phyloP scores from a whole-genome alignment of 2,329 filamentous ascomycete species.

The Colletotrichum magnum region DNA sequence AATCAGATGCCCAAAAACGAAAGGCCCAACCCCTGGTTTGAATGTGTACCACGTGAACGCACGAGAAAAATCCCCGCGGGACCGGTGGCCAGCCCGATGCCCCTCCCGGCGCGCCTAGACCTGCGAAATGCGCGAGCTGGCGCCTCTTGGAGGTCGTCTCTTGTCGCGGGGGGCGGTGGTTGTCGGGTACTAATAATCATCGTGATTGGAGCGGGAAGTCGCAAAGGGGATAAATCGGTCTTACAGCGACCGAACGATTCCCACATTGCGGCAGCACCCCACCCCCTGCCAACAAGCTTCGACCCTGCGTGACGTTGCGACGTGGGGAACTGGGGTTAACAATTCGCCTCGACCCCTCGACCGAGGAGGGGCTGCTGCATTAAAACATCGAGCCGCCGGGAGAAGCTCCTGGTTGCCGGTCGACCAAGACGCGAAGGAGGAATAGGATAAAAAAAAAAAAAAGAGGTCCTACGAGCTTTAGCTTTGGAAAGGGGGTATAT shows the following conservation, averaged over 20 bases:
- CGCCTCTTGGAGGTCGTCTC: slow-evolving; percentile 18
- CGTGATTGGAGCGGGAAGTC: slow-evolving; percentile 40
- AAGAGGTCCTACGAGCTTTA: slow-evolving; percentile 5
- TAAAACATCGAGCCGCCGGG: slow-evolving; percentile 22
- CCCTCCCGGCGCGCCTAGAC: slow-evolving; percentile 35
- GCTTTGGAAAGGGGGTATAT: slow-evolving; percentile 25
- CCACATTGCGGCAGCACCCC: slow-evolving; percentile 35
- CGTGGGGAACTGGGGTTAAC: slow-evolving; percentile 40
- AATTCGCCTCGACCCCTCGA: slow-evolving; percentile 31
- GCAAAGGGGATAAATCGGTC: slow-evolving; percentile 40
- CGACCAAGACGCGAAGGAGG: not conserved
- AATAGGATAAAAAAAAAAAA: not conserved
- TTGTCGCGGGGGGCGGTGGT: slow-evolving; percentile 21
- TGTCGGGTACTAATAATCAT: slow-evolving; percentile 36
- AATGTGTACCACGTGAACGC: slow-evolving; percentile 31
- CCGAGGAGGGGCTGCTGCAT: slow-evolving; percentile 32
- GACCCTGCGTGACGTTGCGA: slow-evolving; percentile 42
- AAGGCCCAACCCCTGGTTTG: slow-evolving; percentile 1
- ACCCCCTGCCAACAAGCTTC: slow-evolving; percentile 41
- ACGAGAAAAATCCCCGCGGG: slow-evolving; percentile 21
- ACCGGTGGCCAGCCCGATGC: slow-evolving; percentile 20
- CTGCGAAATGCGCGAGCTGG: slow-evolving; percentile 21
- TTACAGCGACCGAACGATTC: slow-evolving; percentile 43
- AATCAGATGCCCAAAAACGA: slow-evolving; percentile 3
- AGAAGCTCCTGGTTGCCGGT: slow-evolving; percentile 20